Evolutionary conservation across 1,284 basidiomycete species (phyloP), one percentile per base, ranked within the genome.

Genomic region (Bjerkandera adusta): DNA sequence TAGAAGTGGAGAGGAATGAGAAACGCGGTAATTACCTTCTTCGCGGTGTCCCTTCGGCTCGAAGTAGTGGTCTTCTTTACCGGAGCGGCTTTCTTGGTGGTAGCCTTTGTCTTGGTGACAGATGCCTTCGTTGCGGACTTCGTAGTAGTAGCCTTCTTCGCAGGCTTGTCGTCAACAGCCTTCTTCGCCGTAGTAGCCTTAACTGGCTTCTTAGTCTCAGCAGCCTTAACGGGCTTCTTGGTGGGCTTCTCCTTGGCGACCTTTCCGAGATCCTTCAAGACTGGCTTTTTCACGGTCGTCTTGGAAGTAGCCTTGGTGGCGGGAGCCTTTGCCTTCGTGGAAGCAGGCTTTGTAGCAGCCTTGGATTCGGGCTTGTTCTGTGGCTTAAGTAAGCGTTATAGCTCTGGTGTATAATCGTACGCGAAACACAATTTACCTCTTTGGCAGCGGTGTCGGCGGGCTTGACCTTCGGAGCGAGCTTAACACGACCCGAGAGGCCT

Each of bases 401-500:
- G n/a, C n/a, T n/a, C 47, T 51, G 21, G 20, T 15, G n/a, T 18
- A 45, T 15, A 42, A 11, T 27, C 45, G 49, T 35, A 45, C 36
- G 34, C 15, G n/a, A 34, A 40, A 21, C 26, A 13, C 20, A 32
- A 4, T 15, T 34, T 62, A 86, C 84, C 83, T 90, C 88, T 69
- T 90, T 88, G 42, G 77, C 73, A 32, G 73, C 69, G 12, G 72
- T 63, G 53, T 83, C 79, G 29, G 68, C 64, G 13, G 70, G 54
- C 54, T 71, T 77, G 20, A 63, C 57, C 71, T 84, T 86, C 47
- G 92, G 82, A 36, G 88, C 76, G 34, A 94, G 81, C 71, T 94
- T 95, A 51, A 96, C 88, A 58, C 87, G 84, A 43, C 92, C 92
- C 50, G 85, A 79, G 12, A 75, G 80, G 25, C 84, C 84, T 87